phyloP scores from a whole-genome alignment of 2,329 filamentous ascomycete genomes.

The Diaporthe sp. region DNA sequence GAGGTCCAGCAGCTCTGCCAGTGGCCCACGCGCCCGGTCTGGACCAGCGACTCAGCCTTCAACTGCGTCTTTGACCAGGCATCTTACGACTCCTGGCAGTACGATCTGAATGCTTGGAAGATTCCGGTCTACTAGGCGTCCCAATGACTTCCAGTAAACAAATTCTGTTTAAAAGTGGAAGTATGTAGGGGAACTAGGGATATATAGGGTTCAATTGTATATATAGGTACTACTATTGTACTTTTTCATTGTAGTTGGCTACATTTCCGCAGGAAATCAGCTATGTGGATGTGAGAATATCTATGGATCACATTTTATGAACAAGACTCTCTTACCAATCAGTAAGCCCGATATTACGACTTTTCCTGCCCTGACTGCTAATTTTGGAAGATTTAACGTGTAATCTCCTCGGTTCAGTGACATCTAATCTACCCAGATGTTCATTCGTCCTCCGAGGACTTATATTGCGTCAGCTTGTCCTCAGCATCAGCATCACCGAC shows the following conservation, averaged over 20 bases:
- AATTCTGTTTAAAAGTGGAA: neutral
- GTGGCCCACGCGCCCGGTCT: slow-evolving; percentile 53
- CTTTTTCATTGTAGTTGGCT: neutral
- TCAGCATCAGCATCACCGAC: neutral
- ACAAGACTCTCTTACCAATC: too few relatives aligned
- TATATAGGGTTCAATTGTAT: neutral
- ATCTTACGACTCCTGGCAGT: slow-evolving; percentile 43
- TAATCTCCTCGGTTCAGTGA: neutral
- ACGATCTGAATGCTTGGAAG: slow-evolving; percentile 41
- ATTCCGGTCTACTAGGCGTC: slow-evolving; percentile 41
- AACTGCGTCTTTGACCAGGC: slow-evolving; percentile 42
- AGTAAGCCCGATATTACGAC: neutral
- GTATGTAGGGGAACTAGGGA: neutral
- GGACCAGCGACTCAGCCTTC: slow-evolving; percentile 37
- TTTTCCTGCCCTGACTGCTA: neutral
- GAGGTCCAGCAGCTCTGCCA: slow-evolving; percentile 55
- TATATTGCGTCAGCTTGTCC: neutral
- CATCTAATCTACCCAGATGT: neutral
- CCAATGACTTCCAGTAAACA: neutral
- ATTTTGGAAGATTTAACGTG: neutral
- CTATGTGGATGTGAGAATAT: neutral
- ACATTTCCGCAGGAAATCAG: too few relatives aligned
- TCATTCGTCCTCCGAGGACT: neutral
- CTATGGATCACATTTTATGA: neutral
- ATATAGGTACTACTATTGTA: neutral